Base-by-base conservation (phyloP, 768 basidiomycete species). In the Amanita phalloides region DNA sequence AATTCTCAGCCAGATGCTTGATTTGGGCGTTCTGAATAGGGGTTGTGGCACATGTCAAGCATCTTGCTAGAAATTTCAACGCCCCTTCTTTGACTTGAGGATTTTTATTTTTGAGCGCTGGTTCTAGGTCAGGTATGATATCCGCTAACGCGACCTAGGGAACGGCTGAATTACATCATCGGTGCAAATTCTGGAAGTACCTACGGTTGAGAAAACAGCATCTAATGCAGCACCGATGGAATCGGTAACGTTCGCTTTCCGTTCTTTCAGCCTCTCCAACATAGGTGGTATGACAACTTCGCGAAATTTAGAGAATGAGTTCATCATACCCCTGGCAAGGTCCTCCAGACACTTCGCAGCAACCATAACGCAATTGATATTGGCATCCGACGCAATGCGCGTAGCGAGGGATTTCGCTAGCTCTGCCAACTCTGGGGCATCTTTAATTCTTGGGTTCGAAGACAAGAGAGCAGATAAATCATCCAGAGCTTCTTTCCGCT, bases 41-140 rank as follows among this genome's bases (percentile, higher is more conserved):
- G 2, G 73, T 69, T 7, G 77, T 76, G 1, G 92, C 89, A 1
- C 75, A 75, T 2, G 81, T 70, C 44, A 99, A 77, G 60, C 80
- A 87, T 47, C 95, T 79, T 17, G 76, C 78, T 25, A 97, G 71
- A 60, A 95, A 96, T 60, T 89, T 89, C 57, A 95, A 69, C 0
- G 92, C 85, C 5, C 90, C 88, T 67, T 95, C 91, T 61, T 96
- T 95, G 28, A 96, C 89, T 66, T 96, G 93, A 1, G 96, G 96
- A 61, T 97, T 99, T 71, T 98, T 99, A 51, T 84, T 84, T 57
- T 81, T 81, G 14, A 95, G 69, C 0, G 84, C 78, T 3, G 81
- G 74, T 37, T 88, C 73, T 39, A 95, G 70, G 64, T 97, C 91
- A 11, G 90, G 84, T 48, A 90, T 72, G 39, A 93, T 79, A 54